phyloP scores from a whole-genome alignment of 371 early-diverging fungal genomes.

The Nematocida ironsii region DNA sequence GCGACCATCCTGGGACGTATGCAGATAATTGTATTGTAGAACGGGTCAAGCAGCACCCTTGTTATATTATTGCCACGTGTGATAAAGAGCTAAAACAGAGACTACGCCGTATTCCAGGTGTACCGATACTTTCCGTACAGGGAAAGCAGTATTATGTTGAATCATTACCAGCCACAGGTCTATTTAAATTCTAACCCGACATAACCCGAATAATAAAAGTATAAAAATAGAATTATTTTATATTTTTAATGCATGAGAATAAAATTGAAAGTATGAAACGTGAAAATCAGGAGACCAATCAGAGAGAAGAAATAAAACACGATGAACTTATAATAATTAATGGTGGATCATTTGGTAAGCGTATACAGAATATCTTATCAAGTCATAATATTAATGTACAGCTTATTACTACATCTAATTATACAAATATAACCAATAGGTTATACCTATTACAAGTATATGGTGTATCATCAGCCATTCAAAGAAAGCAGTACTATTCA shows the following conservation, averaged over 20 bases:
- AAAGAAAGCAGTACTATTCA: conserved; percentile 17
- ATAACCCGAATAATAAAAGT: not conserved
- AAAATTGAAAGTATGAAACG: too few species aligned
- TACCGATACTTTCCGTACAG: conserved; percentile 96
- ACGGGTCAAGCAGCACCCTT: conserved; percentile 86
- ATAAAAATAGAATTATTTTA: too few species aligned
- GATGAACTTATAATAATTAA: conserved; percentile 2
- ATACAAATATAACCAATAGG: not conserved
- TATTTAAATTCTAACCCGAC: conserved; percentile 36
- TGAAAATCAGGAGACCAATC: too few species aligned
- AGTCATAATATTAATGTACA: not conserved
- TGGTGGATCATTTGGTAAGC: conserved; percentile 10
- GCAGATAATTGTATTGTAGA: conserved; percentile 98
- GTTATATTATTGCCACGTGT: conserved; percentile 98
- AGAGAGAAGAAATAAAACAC: too few species aligned
- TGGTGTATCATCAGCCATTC: not conserved
- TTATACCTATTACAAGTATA: not conserved
- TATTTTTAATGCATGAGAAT: too few species aligned
- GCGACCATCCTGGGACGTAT: conserved; percentile 97
- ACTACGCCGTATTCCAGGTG: conserved; percentile 91
- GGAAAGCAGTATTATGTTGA: conserved; percentile 86
- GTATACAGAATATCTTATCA: not conserved
- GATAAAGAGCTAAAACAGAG: conserved; percentile 93
- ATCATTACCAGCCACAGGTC: conserved; percentile 75
- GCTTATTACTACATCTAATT: not conserved